Evolutionary conservation across 768 basidiomycete species (phyloP).

Genomic region (Russula lepida): DNA sequence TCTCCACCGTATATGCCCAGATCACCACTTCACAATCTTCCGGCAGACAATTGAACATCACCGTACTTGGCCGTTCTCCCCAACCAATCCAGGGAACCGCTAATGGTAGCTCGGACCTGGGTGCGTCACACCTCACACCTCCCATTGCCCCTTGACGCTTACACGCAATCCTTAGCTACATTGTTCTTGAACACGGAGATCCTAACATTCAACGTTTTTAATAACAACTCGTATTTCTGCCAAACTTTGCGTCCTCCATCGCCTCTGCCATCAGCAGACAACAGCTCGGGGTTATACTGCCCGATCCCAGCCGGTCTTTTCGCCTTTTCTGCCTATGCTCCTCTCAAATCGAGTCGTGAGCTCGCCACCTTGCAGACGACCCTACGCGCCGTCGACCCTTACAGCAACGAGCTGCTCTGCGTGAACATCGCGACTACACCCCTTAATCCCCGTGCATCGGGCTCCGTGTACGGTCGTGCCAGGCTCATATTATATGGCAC

Average conservation of each 20-base stretch:
- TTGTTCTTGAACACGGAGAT: conserved; percentile 78
- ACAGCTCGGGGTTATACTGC: conserved; percentile 46
- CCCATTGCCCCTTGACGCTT: conserved; percentile 11
- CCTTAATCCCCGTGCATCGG: conserved; percentile 47
- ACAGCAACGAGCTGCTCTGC: conserved; percentile 74
- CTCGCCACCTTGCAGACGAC: conserved; percentile 80
- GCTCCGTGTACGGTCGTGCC: conserved; percentile 57
- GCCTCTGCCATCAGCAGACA: conserved; percentile 41
- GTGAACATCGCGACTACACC: conserved; percentile 73
- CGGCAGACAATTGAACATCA: conserved; percentile 54
- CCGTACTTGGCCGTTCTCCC: conserved; percentile 57
- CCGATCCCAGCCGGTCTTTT: conserved; percentile 74
- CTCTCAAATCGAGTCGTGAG: conserved; percentile 53
- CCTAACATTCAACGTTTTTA: conserved; percentile 67
- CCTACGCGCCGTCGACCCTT: conserved; percentile 83
- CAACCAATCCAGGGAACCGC: conserved; percentile 51
- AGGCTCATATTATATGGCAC: conserved; percentile 64
- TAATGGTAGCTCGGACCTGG: conserved; percentile 53
- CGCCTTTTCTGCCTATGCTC: conserved; percentile 69
- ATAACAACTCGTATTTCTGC: conserved; percentile 71
- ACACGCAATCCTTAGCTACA: conserved; percentile 46
- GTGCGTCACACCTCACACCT: conserved; percentile 33
- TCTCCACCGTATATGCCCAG: conserved; percentile 68
- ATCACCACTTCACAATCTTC: conserved; percentile 39
- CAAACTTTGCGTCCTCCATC: conserved; percentile 69